Conservation (phyloP, 129 eudicot species). For the Lactuca sativa region DNA sequence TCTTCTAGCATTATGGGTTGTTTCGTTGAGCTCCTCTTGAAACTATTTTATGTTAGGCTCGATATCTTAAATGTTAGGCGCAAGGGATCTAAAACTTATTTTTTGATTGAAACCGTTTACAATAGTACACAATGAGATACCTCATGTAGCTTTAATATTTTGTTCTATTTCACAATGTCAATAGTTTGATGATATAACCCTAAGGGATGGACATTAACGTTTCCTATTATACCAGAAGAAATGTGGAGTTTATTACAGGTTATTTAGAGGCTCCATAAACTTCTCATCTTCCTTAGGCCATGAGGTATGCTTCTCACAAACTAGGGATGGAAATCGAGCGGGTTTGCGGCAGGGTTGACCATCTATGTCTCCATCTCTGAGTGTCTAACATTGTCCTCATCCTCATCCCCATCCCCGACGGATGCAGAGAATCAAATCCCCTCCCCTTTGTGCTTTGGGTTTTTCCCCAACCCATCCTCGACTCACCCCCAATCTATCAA, state of each 20-base stretch:
- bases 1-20: not conserved
- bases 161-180: not conserved
- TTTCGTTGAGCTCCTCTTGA: not conserved
- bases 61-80: too few relatives aligned
- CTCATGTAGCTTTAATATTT: not conserved
- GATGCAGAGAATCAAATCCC: too few relatives aligned
- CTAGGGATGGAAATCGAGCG: too few relatives aligned
- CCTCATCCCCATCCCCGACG: too few relatives aligned
- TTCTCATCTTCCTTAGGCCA: not conserved
- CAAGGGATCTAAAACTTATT: not conserved
- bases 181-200: not conserved
- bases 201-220: not conserved
- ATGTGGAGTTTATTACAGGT: not conserved
- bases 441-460: too few relatives aligned
- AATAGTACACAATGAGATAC: not conserved
- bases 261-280: not conserved
- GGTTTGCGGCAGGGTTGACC: too few relatives aligned
- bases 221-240: not conserved
- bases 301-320: too few relatives aligned
- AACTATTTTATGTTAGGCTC: not conserved
- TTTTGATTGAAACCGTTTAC: not conserved
- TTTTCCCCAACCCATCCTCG: too few relatives aligned
- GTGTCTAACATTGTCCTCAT: too few relatives aligned
- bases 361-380: too few relatives aligned
- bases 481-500: too few relatives aligned